Evolutionary conservation across 352 stramenopile genomes (phyloP).

Genomic region (Phytophthora ramorum): DNA sequence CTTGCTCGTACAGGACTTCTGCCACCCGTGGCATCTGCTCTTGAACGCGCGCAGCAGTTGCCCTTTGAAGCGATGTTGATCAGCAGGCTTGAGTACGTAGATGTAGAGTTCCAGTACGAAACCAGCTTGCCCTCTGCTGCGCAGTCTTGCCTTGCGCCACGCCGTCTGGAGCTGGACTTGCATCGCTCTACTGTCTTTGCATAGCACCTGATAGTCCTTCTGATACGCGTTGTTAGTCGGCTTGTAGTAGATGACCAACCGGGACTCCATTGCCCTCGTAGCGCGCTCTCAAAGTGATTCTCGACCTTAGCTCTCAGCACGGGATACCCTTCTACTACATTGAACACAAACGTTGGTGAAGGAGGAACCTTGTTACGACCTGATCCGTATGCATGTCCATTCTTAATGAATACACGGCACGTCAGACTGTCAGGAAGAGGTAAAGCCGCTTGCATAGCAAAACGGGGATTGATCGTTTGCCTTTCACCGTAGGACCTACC

Average conservation of each 20-base stretch:
- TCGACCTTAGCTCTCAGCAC: constrained; percentile 3
- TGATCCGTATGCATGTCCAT: not conserved
- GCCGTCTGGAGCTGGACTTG: constrained; percentile 4
- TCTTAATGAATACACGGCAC: constrained; percentile 17
- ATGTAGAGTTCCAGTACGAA: constrained; percentile 20
- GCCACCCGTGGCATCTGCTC: constrained; percentile 21
- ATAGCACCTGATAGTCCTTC: constrained; percentile 11
- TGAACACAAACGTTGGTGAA: constrained; percentile 4
- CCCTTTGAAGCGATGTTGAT: not conserved
- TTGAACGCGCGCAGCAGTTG: constrained; percentile 9
- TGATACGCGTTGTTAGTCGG: constrained; percentile 9
- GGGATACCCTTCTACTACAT: constrained; percentile 6
- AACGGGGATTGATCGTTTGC: too few relatives aligned
- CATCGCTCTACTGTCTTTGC: not conserved
- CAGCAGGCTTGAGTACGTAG: constrained; percentile 13
- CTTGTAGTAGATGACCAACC: constrained; percentile 16
- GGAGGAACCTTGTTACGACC: constrained; percentile 10
- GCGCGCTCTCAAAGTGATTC: constrained; percentile 10
- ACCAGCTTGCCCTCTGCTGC: constrained; percentile 12
- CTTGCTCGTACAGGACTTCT: constrained; percentile 8
- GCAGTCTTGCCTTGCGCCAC: constrained; percentile 16
- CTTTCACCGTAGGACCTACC: too few relatives aligned
- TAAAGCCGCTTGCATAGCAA: too few relatives aligned
- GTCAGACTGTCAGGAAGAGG: constrained; percentile 6
- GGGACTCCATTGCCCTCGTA: constrained; percentile 8